Evolutionary conservation across 148 eudicot species (phyloP).

Genomic region (Chenopodium suecicum): DNA sequence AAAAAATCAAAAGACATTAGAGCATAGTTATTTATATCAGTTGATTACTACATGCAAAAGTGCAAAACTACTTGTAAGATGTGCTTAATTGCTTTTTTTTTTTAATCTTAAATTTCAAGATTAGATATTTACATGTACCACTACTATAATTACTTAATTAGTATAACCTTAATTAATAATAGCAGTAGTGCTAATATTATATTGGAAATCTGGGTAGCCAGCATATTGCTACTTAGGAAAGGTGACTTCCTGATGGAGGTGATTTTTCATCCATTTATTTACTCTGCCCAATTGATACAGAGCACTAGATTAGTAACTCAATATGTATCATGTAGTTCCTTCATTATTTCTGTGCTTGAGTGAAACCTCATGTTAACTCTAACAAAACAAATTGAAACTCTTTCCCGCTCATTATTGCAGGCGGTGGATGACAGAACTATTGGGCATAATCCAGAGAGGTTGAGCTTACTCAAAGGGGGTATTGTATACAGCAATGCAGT

Average conservation of each 20-base stretch:
- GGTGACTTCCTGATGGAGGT: neutral
- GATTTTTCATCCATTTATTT: neutral
- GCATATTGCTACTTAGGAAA: neutral
- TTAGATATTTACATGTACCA: too few species aligned
- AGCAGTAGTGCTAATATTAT: neutral
- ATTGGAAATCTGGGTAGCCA: neutral
- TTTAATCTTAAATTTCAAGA: too few species aligned
- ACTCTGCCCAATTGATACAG: neutral
- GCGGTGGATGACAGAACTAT: slow-evolving; percentile 86
- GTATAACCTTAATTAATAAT: too few species aligned
- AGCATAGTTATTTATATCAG: too few species aligned
- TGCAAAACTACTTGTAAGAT: too few species aligned
- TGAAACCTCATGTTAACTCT: neutral
- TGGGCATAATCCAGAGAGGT: slow-evolving; percentile 92
- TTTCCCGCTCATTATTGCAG: slow-evolving; percentile 34
- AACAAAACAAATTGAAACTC: neutral
- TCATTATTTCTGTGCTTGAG: neutral
- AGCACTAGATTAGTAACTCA: neutral
- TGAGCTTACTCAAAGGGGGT: slow-evolving; percentile 86
- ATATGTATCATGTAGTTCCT: neutral
- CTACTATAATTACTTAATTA: too few species aligned
- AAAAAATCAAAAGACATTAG: too few species aligned
- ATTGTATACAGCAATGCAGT: slow-evolving; percentile 82
- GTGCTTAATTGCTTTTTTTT: too few species aligned
- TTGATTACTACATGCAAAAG: too few species aligned